A percentile compares a stretch with the other conserved stretches of the same genome.
phyloP scores from a whole-genome alignment of 1,284 basidiomycete genomes.

The Coniferiporia weirii region DNA sequence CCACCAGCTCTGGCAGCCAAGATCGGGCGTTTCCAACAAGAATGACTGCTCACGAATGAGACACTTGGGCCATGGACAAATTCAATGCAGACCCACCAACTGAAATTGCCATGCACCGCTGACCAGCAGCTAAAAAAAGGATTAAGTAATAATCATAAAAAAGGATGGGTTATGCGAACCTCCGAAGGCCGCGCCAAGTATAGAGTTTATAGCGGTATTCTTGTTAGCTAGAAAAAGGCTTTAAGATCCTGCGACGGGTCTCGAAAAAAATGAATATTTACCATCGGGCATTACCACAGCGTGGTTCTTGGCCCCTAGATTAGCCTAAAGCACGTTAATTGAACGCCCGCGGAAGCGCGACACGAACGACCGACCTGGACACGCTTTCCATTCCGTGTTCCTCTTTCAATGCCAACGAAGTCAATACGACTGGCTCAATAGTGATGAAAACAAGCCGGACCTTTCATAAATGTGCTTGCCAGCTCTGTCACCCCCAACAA shows the following conservation, averaged over 20 bases:
- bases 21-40: slow-evolving; percentile 80
- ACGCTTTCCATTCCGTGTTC: slow-evolving; percentile 83
- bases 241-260: background rate
- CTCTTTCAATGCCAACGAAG: slow-evolving; percentile 38
- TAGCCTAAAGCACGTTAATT: slow-evolving; percentile 48
- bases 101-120: slow-evolving; percentile 94
- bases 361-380: slow-evolving; percentile 55
- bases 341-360: background rate
- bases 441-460: slow-evolving; percentile 29
- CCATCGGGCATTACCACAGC: slow-evolving; percentile 93
- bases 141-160: slow-evolving; percentile 40
- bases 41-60: slow-evolving; percentile 43
- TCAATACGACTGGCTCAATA: slow-evolving; percentile 1
- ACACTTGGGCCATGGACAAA: background rate
- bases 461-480: slow-evolving; percentile 93
- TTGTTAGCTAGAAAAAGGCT: slow-evolving; percentile 72
- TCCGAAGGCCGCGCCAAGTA: slow-evolving; percentile 94
- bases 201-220: slow-evolving; percentile 89
- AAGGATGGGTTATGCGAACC: slow-evolving; percentile 40
- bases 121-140: slow-evolving; percentile 79
- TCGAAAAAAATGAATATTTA: slow-evolving; percentile 29
- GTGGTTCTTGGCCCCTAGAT: slow-evolving; percentile 97
- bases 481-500: slow-evolving; percentile 94
- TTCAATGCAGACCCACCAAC: slow-evolving; percentile 51
- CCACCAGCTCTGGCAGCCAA: slow-evolving; percentile 86